Evolutionary conservation across 108 stramenopile genomes (phyloP).

Genomic region (Skeletonema marinoi): DNA sequence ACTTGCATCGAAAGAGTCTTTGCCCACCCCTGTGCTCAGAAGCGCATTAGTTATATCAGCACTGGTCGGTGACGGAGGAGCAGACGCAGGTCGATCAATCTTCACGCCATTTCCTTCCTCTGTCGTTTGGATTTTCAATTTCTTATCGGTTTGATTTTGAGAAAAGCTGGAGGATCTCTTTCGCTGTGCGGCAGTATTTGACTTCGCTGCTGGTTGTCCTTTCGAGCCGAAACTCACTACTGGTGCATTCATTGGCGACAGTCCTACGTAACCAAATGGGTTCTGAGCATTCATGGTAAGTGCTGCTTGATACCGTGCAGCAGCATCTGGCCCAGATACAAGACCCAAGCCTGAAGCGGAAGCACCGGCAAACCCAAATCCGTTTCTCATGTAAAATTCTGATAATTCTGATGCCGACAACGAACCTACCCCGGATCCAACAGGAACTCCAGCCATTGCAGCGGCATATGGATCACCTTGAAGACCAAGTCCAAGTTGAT

Average conservation of each 20-base stretch:
- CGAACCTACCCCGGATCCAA: slow-evolving; percentile 8
- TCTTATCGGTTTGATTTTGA: slow-evolving; percentile 5
- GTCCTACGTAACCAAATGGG: slow-evolving; percentile 16
- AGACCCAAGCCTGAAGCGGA: slow-evolving; percentile 5
- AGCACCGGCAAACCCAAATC: slow-evolving; percentile 8
- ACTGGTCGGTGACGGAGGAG: slow-evolving; percentile 11
- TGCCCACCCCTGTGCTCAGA: background rate
- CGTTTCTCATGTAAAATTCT: slow-evolving; percentile 21
- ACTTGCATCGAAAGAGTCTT: background rate
- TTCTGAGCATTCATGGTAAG: slow-evolving; percentile 31
- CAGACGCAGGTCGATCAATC: background rate
- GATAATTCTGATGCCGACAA: slow-evolving; percentile 20
- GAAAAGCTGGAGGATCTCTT: slow-evolving; percentile 21
- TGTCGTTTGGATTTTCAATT: slow-evolving; percentile 10
- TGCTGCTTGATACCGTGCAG: slow-evolving; percentile 19
- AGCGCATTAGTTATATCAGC: background rate
- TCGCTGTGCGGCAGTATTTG: background rate
- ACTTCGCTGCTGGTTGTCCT: background rate
- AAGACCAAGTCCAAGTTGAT: slow-evolving; percentile 2
- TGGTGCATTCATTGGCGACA: slow-evolving; percentile 12
- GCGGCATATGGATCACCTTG: slow-evolving; percentile 2
- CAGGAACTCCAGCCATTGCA: slow-evolving; percentile 3
- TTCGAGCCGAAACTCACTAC: slow-evolving; percentile 4
- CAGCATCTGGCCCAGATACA: slow-evolving; percentile 22
- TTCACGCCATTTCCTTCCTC: background rate